These are phyloP conservation scores for Vigna angularis DNA, from an alignment of 306 rosid species.

Conservation along the genomic window DNA sequence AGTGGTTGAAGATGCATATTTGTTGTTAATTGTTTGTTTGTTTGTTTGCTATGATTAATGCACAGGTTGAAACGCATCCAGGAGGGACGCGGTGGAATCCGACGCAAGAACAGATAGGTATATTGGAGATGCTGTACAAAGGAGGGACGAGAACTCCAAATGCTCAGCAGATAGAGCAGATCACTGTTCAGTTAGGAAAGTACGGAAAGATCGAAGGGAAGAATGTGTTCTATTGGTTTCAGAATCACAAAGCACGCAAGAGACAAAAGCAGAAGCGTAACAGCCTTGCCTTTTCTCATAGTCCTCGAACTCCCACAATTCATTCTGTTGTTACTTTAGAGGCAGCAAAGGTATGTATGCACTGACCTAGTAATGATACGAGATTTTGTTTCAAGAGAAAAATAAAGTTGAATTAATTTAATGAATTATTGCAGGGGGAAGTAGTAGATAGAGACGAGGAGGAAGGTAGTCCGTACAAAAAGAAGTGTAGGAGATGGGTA, in stretches of 20 bases:
- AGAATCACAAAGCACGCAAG: slow-evolving; percentile 94
- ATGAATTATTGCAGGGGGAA: slow-evolving; percentile 47
- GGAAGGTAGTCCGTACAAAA: slow-evolving; percentile 83
- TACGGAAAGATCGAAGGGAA: slow-evolving; percentile 95
- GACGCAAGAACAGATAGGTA: slow-evolving; percentile 91
- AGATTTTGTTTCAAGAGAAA: background rate
- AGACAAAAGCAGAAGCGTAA: slow-evolving; percentile 89
- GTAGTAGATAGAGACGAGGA: slow-evolving; percentile 49
- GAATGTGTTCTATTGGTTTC: slow-evolving; percentile 96
- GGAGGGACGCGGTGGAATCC: slow-evolving; percentile 98
- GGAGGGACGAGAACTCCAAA: slow-evolving; percentile 93
- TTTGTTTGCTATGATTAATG: background rate
- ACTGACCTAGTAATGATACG: background rate
- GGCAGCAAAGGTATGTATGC: slow-evolving; percentile 41
- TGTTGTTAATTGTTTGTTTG: too few relatives aligned
- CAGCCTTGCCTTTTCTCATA: slow-evolving; percentile 59
- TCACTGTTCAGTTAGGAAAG: slow-evolving; percentile 76
- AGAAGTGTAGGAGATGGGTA: slow-evolving; percentile 77
- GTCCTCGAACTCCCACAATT: slow-evolving; percentile 56
- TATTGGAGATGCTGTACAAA: slow-evolving; percentile 83
- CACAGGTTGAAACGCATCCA: slow-evolving; percentile 73
- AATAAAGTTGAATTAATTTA: background rate
- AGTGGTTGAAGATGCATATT: too few relatives aligned
- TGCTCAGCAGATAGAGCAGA: slow-evolving; percentile 88
- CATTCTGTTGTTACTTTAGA: slow-evolving; percentile 46